Evolutionary conservation across 805 yeast genomes (phyloP), one percentile per base, ranked within the genome.

Genomic region (Saccharomycopsis selenospora): DNA sequence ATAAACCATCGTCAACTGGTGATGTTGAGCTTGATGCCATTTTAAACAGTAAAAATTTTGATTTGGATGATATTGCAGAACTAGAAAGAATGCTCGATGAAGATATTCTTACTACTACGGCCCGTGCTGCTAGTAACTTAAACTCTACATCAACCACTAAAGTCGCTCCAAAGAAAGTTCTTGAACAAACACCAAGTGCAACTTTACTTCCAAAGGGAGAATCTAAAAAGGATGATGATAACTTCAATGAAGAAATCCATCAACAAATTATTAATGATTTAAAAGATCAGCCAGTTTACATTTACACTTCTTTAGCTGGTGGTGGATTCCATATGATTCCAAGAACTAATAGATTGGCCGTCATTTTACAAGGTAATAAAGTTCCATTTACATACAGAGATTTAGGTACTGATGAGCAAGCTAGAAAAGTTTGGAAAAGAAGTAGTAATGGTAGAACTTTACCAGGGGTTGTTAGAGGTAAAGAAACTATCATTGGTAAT

Each of bases 291-390:
- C 90, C 93, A 2, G 80, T 88, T 20, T 87, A 78, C 62, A 62
- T 89, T 23, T 88, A 72, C 66, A 89, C 96, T 0, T 90, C 96
- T 0, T 69, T 88, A 40, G 91, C 95, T 0, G 95, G 95, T 24
- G 80, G 79, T 47, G 95, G 93, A 1, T 81, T 79, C 74, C 85
- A 83, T 61, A 78, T 90, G 63, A 77, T 81, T 54, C 75, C 82
- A 13, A 71, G 90, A 57, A 88, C 96, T 13, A 85, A 84, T 59
- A 70, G 95, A 48, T 65, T 90, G 49, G 76, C 75, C 10, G 82
- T 88, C 0, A 85, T 89, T 47, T 70, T 89, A 46, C 74, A 78
- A 36, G 95, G 90, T 3, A 85, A 88, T 62, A 74, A 79, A 43
- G 68, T 89, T 45, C 71, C 76, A 50, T 85, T 79, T 61, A 74